Conservation (phyloP, 140 eudicot genomes). For the Stevia rebaudiana region DNA sequence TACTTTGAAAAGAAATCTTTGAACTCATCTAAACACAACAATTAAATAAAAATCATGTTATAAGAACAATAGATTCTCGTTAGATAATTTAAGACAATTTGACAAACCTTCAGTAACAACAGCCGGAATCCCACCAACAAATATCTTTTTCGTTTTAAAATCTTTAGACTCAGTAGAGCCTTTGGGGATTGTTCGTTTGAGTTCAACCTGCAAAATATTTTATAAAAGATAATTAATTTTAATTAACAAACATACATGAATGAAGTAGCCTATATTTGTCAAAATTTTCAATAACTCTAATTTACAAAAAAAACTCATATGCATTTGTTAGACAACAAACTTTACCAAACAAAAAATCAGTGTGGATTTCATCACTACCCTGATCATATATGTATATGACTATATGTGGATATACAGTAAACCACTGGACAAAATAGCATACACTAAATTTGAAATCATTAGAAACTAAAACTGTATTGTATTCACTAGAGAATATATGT, state of each 20-base stretch:
- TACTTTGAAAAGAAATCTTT: constrained; percentile 75
- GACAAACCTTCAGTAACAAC: constrained; percentile 64
- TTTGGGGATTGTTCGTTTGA: constrained; percentile 90
- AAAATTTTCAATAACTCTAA: not conserved
- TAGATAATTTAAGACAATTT: not conserved
- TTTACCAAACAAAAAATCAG: not conserved
- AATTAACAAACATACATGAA: not conserved
- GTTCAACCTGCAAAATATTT: constrained; percentile 63
- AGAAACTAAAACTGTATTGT: no score
- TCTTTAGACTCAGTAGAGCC: constrained; percentile 82
- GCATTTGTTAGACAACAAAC: not conserved
- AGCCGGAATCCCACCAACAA: constrained; percentile 94
- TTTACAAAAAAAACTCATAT: not conserved
- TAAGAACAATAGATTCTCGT: not conserved
- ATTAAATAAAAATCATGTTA: not conserved
- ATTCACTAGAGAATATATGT: no score
- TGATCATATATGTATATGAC: not conserved
- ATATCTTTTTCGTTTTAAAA: constrained; percentile 82
- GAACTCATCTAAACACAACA: constrained; percentile 49
- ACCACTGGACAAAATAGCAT: no score
- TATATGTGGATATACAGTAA: no score
- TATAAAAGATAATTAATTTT: not conserved
- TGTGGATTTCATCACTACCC: not conserved
- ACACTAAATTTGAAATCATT: not conserved
- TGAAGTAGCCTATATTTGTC: not conserved